A percentile compares a stretch with the other conserved stretches of the same genome.
These are phyloP conservation scores for Colletotrichum echinochloae DNA, from an alignment of 2,329 filamentous ascomycete species.

Conservation along the genomic window DNA sequence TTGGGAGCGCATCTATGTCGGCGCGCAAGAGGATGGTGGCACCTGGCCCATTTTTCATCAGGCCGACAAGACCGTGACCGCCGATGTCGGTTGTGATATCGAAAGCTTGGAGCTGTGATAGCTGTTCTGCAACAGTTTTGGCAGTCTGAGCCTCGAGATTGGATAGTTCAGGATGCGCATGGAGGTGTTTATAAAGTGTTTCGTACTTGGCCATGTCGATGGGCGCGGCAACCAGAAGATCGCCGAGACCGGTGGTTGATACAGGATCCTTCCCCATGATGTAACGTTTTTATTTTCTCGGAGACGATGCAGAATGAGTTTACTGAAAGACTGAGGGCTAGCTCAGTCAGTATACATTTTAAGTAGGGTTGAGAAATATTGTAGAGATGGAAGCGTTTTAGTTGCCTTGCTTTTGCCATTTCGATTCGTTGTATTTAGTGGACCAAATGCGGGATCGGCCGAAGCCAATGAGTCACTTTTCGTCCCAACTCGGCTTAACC, in stretches of 20 bases:
- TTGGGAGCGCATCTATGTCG: conserved; percentile 72
- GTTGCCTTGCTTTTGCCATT: neutral
- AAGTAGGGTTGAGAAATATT: neutral
- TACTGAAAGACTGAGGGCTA: too few relatives aligned
- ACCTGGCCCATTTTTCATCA: conserved; percentile 67
- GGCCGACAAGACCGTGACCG: conserved; percentile 67
- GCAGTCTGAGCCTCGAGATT: conserved; percentile 67
- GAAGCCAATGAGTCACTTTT: neutral
- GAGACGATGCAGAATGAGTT: too few relatives aligned
- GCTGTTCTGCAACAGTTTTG: conserved; percentile 55
- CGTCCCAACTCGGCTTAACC: neutral
- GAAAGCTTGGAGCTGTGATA: conserved; percentile 51
- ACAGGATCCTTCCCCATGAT: neutral
- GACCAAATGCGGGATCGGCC: neutral
- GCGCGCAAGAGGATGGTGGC: conserved; percentile 69
- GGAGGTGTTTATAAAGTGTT: conserved; percentile 68
- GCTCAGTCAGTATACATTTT: too few relatives aligned
- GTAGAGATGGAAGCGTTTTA: neutral
- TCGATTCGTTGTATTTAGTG: neutral
- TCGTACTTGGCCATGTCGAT: conserved; percentile 47
- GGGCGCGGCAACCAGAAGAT: neutral
- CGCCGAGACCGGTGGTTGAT: neutral
- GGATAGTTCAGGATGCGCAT: conserved; percentile 70
- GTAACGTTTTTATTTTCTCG: neutral
- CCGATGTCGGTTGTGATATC: conserved; percentile 62